Conservation (phyloP, 2,329 filamentous ascomycete species). For the Alternaria viburni region DNA sequence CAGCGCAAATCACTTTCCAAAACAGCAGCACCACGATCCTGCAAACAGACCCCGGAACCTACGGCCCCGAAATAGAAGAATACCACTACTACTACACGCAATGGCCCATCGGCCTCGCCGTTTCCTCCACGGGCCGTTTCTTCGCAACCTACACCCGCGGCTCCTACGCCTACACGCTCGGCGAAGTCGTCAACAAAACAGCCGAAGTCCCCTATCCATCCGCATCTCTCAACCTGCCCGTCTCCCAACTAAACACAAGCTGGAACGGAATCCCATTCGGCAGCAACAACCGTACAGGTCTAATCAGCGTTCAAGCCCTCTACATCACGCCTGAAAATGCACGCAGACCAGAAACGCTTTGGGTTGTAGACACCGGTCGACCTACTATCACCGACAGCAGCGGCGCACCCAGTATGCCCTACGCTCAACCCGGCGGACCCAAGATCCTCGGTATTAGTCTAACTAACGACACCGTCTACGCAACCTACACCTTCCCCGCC, state of each 20-base stretch:
- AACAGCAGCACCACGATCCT: slow-evolving; percentile 43
- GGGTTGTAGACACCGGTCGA: slow-evolving; percentile 60
- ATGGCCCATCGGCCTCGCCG: slow-evolving; percentile 57
- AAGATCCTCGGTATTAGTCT: slow-evolving; percentile 60
- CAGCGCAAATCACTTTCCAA: slow-evolving; percentile 19
- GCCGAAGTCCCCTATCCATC: slow-evolving; percentile 56
- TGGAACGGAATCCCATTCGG: slow-evolving; percentile 55
- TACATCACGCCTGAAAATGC: slow-evolving; percentile 55
- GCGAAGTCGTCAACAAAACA: slow-evolving; percentile 56
- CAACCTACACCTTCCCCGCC: slow-evolving; percentile 57
- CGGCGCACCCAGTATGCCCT: slow-evolving; percentile 39
- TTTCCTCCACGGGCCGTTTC: slow-evolving; percentile 56
- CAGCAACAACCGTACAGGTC: slow-evolving; percentile 51
- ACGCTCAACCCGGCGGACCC: slow-evolving; percentile 52
- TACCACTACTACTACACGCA: slow-evolving; percentile 57
- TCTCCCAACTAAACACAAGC: slow-evolving; percentile 52
- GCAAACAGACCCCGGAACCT: slow-evolving; percentile 56
- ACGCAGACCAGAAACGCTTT: slow-evolving; percentile 43
- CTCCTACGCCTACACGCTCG: slow-evolving; percentile 55
- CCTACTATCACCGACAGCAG: slow-evolving; percentile 42
- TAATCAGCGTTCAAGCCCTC: slow-evolving; percentile 59
- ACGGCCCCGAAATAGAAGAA: slow-evolving; percentile 56
- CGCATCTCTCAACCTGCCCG: slow-evolving; percentile 51
- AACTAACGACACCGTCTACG: slow-evolving; percentile 53
- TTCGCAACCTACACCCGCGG: slow-evolving; percentile 60